Evolutionary conservation across 2,329 filamentous ascomycete genomes (phyloP).

Genomic region (Alternaria sp.): DNA sequence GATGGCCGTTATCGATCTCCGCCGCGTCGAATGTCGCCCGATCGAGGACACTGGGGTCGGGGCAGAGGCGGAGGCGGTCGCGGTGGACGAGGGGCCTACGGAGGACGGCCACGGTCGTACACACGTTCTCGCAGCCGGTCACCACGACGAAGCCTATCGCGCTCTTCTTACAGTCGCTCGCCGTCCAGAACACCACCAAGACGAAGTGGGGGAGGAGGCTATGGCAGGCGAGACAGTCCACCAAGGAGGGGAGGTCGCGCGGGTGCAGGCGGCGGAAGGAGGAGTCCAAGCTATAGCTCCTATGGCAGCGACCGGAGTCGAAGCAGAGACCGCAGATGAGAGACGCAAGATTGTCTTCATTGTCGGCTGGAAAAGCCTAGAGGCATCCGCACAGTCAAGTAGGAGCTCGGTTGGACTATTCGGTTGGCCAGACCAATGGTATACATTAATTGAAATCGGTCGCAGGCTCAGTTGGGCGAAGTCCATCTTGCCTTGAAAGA

Average conservation of each 20-base stretch:
- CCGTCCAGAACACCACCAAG: constrained; percentile 41
- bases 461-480: background rate
- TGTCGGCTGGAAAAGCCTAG: background rate
- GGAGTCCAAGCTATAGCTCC: constrained; percentile 68
- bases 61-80: constrained; percentile 41
- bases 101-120: constrained; percentile 36
- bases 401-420: background rate
- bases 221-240: constrained; percentile 19
- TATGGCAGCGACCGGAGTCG: constrained; percentile 63
- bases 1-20: constrained; percentile 49
- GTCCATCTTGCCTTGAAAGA: background rate
- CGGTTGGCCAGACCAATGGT: background rate
- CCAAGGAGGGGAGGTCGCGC: constrained; percentile 23
- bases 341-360: background rate
- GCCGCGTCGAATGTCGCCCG: constrained; percentile 34
- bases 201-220: constrained; percentile 22
- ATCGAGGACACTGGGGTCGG: constrained; percentile 30
- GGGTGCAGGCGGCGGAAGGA: constrained; percentile 46
- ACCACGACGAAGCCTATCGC: constrained; percentile 49
- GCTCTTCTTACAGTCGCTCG: constrained; percentile 51
- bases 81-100: constrained; percentile 40
- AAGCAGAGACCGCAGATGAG: constrained; percentile 44
- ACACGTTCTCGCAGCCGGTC: constrained; percentile 51
- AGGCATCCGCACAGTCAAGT: background rate
- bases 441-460: background rate